Conservation (phyloP, 805 yeast genomes). For the Danielia oregonensis region DNA sequence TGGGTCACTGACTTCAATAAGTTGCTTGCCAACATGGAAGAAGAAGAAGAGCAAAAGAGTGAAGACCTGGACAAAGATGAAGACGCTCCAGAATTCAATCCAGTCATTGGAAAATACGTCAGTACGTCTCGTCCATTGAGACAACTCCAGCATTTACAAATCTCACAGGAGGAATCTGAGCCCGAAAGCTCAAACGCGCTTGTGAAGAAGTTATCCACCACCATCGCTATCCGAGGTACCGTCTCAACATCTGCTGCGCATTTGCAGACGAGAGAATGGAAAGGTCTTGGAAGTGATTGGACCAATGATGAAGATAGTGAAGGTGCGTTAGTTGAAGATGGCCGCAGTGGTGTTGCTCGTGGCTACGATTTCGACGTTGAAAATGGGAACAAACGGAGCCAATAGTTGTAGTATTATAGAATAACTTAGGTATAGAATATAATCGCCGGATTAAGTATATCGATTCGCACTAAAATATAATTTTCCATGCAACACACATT, state of each 20-base stretch:
- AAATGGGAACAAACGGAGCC: no score
- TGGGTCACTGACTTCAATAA: slow-evolving; percentile 82
- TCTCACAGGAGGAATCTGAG: slow-evolving; percentile 40
- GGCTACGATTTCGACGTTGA: slow-evolving; percentile 53
- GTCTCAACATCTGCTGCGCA: slow-evolving; percentile 84
- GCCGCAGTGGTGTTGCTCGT: slow-evolving; percentile 84
- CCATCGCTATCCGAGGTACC: slow-evolving; percentile 67
- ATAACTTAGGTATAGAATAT: no score
- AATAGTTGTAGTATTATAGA: no score
- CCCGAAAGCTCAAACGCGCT: slow-evolving; percentile 26
- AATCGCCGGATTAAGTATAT: no score
- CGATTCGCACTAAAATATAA: no score
- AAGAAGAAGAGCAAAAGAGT: slow-evolving; percentile 23
- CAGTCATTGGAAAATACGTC: slow-evolving; percentile 77
- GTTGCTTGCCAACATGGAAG: slow-evolving; percentile 40
- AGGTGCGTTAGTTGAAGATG: slow-evolving; percentile 83
- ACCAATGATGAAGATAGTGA: slow-evolving; percentile 34
- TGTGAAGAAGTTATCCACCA: slow-evolving; percentile 53
- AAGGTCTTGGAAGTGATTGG: slow-evolving; percentile 88
- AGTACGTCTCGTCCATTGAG: slow-evolving; percentile 75
- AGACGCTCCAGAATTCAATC: slow-evolving; percentile 80
- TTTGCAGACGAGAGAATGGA: slow-evolving; percentile 75
- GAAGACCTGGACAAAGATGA: slow-evolving; percentile 32
- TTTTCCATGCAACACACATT: slow-evolving; percentile 4
- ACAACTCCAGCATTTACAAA: slow-evolving; percentile 57